These are phyloP conservation scores for Cystobasidiopsis lactophilus DNA, from an alignment of 768 basidiomycete genomes.

Conservation along the genomic window DNA sequence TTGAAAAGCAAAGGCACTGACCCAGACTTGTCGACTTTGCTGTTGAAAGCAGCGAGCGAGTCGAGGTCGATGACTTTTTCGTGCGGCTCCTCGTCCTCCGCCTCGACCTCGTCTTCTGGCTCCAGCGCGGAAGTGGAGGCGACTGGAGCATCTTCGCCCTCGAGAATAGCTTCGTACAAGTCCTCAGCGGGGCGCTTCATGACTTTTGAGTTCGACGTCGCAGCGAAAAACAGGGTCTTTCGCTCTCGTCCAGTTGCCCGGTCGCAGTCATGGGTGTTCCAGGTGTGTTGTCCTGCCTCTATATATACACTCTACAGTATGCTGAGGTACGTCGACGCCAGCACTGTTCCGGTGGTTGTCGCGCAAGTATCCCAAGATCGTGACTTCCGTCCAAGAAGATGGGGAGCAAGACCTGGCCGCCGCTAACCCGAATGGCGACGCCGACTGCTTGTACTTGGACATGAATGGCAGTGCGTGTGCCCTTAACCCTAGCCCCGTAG, in stretches of 20 bases:
- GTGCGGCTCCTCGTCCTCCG: conserved; percentile 19
- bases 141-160: conserved; percentile 9
- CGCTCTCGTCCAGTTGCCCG: too few species aligned
- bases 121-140: neutral
- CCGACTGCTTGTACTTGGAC: conserved; percentile 65
- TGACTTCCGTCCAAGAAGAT: conserved; percentile 29
- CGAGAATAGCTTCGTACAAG: conserved; percentile 21
- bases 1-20: too few species aligned
- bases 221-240: too few species aligned
- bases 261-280: conserved; percentile 12
- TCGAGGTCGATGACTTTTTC: conserved; percentile 8
- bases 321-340: too few species aligned
- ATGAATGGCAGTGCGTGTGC: conserved; percentile 58
- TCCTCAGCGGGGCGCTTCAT: neutral
- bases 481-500: too few species aligned
- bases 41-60: conserved; percentile 5
- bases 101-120: conserved; percentile 19
- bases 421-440: neutral
- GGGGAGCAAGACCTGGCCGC: neutral
- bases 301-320: too few species aligned
- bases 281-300: too few species aligned
- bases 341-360: too few species aligned
- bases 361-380: conserved; percentile 94
- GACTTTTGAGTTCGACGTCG: neutral
- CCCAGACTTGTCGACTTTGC: conserved; percentile 7